Evolutionary conservation across 768 basidiomycete genomes (phyloP).

Genomic region (Amanita phalloides): DNA sequence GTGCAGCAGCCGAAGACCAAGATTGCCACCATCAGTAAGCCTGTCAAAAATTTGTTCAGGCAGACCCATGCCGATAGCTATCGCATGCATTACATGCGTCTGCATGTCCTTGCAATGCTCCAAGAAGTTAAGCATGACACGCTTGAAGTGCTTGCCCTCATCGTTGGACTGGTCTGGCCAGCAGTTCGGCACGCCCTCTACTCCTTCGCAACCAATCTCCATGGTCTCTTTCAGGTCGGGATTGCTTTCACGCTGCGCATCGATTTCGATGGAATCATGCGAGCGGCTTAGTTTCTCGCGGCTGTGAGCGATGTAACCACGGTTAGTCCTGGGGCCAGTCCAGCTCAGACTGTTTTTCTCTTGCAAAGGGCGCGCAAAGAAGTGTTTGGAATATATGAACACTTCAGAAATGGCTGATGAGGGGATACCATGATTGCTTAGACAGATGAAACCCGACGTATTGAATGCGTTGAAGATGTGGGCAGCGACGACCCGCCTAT

Average conservation of each 20-base stretch:
- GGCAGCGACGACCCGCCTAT: neutral
- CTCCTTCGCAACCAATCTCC: conserved; percentile 87
- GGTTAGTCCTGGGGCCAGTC: conserved; percentile 79
- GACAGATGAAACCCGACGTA: conserved; percentile 72
- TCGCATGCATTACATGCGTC: conserved; percentile 69
- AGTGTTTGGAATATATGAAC: neutral
- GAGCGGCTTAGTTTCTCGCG: conserved; percentile 78
- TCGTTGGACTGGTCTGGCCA: conserved; percentile 62
- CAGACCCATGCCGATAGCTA: conserved; percentile 71
- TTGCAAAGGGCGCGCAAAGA: conserved; percentile 16
- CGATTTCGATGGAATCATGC: conserved; percentile 61
- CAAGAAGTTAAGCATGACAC: conserved; percentile 68
- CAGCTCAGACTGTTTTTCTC: conserved; percentile 54
- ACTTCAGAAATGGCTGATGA: conserved; percentile 18
- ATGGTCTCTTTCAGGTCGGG: conserved; percentile 81
- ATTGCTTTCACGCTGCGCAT: conserved; percentile 56
- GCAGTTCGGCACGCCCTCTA: conserved; percentile 62
- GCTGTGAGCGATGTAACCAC: conserved; percentile 75
- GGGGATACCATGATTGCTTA: conserved; percentile 64
- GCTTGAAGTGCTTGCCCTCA: conserved; percentile 47
- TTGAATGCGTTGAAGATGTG: conserved; percentile 66
- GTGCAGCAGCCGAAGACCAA: conserved; percentile 71
- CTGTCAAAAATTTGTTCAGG: conserved; percentile 67
- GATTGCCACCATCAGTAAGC: conserved; percentile 65
- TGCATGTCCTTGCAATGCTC: conserved; percentile 74